Conservation (phyloP, 352 stramenopile species). For the Phytophthora capsici region DNA sequence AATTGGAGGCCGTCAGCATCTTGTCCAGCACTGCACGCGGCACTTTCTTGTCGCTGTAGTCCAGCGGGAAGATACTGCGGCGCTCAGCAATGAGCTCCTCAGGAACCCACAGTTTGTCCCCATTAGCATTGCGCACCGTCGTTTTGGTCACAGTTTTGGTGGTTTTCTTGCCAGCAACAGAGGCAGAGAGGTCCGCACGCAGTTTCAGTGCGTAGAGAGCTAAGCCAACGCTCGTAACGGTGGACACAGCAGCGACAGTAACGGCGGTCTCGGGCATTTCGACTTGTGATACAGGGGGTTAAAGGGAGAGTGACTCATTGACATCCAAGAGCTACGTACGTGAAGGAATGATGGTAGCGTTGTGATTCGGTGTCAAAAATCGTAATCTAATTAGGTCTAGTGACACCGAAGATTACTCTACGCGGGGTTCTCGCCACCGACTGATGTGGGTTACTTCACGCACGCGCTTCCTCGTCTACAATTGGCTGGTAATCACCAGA, state of each 20-base stretch:
- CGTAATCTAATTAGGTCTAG: conserved; percentile 10
- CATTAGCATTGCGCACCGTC: conserved; percentile 21
- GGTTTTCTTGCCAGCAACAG: conserved; percentile 23
- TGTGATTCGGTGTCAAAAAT: conserved; percentile 14
- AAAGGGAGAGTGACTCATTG: conserved; percentile 23
- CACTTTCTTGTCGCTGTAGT: conserved; percentile 62
- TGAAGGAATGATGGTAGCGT: conserved; percentile 35
- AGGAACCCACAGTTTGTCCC: conserved; percentile 59
- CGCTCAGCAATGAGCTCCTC: conserved; percentile 83
- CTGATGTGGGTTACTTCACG: not conserved
- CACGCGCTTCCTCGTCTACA: conserved; percentile 21
- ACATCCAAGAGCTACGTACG: not conserved
- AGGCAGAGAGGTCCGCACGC: conserved; percentile 23
- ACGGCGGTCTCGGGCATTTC: conserved; percentile 31
- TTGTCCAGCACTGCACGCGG: conserved; percentile 67
- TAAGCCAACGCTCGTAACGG: conserved; percentile 39
- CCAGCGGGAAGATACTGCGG: conserved; percentile 76
- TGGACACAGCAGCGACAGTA: conserved; percentile 37
- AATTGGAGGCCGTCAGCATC: conserved; percentile 84
- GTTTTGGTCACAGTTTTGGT: conserved; percentile 32
- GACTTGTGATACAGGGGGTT: conserved; percentile 5
- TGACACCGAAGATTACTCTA: conserved; percentile 32
- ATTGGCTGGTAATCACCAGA: not conserved
- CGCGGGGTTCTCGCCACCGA: not conserved
- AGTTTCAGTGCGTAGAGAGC: conserved; percentile 51